Evolutionary conservation across 2,329 filamentous ascomycete genomes (phyloP), one percentile per base, ranked within the genome.

Genomic region (Aspergillus ruber): DNA sequence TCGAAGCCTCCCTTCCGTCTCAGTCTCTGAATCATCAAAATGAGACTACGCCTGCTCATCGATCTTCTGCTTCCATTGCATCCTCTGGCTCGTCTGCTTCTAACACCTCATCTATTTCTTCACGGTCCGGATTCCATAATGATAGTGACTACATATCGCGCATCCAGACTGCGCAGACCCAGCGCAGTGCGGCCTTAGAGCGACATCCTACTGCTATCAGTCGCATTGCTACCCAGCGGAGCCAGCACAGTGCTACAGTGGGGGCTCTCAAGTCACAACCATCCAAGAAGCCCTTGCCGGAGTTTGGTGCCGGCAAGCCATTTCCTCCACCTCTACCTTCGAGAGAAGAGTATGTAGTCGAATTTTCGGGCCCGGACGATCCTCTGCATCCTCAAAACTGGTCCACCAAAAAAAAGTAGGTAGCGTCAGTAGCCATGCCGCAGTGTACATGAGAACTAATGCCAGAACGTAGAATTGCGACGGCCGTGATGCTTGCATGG

Each of bases 301-400:
- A 65, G 18, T 72, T 72, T 53, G 80, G 80, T 3, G 77, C 67
- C 25, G 77, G 77, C 1, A 82, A 81, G 55, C 71, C 77, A 5
- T 81, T 76, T 58, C 80, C 80, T 6, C 78, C 78, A 13, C 68
- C 65, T 0, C 60, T 82, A 13, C 78, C 78, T 6, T 74, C 74
- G n/a, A 69, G 71, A 51, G 78, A 82, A 57, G 76, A 80, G 49
- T 83, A 82, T 60, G 78, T 82, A 1, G 79, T 82, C 10, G 79
- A 89, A 66, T 95, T 95, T 61, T 85, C 90, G 56, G 90, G 89
- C 0, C 84, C 82, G 1, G 78, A 90, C 54, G 90, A 95, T 60
- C 89, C 89, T 2, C 62, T 90, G 50, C 89, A 95, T 67, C 85
- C 88, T 1, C 86, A 91, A 70, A 95, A 95, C 65, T 95, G 90